phyloP scores from a whole-genome alignment of 73 alveolate species.

The Paramecium pentaurelia region DNA sequence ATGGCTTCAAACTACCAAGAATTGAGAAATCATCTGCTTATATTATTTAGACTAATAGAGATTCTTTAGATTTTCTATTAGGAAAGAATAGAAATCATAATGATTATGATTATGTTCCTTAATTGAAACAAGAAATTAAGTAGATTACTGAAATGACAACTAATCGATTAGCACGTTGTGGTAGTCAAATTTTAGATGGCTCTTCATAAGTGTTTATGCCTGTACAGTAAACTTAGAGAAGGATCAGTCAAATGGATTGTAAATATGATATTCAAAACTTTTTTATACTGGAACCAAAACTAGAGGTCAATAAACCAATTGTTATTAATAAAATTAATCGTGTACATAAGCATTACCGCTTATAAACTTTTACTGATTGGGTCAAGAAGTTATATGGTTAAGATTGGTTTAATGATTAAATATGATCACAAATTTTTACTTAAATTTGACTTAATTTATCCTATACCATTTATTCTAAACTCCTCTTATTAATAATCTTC shows the following conservation, averaged over 20 bases:
- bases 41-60: neutral
- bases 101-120: neutral
- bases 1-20: neutral
- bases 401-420: neutral
- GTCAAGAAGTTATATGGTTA: neutral
- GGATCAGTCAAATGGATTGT: neutral
- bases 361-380: neutral
- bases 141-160: neutral
- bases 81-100: neutral
- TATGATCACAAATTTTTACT: conserved; percentile 25
- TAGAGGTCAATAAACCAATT: neutral
- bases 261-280: neutral
- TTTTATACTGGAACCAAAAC: neutral
- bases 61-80: neutral
- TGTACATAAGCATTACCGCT: neutral
- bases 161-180: neutral
- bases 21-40: neutral
- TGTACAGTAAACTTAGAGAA: neutral
- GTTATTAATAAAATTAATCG: neutral
- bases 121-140: neutral
- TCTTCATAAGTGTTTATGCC: neutral
- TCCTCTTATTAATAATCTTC: neutral
- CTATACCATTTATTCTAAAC: neutral
- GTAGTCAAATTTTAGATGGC: neutral
- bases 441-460: neutral